Evolutionary conservation across 441 rosid genomes (phyloP).

Genomic region (Jatropha podagrica): DNA sequence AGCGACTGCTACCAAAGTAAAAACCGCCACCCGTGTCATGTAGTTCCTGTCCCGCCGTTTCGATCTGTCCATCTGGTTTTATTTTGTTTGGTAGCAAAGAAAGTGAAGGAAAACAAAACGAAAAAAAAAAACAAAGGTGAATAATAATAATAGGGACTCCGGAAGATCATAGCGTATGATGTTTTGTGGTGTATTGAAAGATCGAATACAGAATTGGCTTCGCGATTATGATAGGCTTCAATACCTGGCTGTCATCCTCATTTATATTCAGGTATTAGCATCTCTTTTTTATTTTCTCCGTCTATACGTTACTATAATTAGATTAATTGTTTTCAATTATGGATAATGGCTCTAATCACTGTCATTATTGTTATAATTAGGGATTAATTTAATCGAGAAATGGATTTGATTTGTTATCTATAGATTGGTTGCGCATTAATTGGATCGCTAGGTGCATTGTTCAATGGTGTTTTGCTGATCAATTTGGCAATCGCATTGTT

Average conservation of each 20-base stretch:
- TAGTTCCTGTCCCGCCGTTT: not conserved
- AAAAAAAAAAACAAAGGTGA: not conserved
- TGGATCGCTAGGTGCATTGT: conserved; percentile 86
- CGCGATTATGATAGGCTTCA: conserved; percentile 84
- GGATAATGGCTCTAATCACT: not conserved
- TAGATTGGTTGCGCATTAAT: conserved; percentile 90
- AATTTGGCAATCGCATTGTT: conserved; percentile 78
- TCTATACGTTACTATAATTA: not conserved
- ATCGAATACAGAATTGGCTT: conserved; percentile 64
- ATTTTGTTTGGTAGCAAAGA: not conserved
- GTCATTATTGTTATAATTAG: not conserved
- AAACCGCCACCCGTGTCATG: not conserved
- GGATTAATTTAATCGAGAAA: not conserved
- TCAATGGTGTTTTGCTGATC: conserved; percentile 74
- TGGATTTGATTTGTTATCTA: conserved; percentile 3
- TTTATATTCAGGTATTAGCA: conserved; percentile 69
- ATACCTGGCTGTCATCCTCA: conserved; percentile 70
- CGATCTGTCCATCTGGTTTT: not conserved
- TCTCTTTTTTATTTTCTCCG: not conserved
- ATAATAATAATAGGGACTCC: not conserved
- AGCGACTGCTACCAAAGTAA: not conserved
- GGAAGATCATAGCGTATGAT: conserved; percentile 28
- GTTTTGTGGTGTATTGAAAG: conserved; percentile 54
- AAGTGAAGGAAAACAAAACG: not conserved
- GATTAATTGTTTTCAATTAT: not conserved